These are phyloP conservation scores for Carallia brachiata DNA, from an alignment of 345 rosid species.

Conservation along the genomic window DNA sequence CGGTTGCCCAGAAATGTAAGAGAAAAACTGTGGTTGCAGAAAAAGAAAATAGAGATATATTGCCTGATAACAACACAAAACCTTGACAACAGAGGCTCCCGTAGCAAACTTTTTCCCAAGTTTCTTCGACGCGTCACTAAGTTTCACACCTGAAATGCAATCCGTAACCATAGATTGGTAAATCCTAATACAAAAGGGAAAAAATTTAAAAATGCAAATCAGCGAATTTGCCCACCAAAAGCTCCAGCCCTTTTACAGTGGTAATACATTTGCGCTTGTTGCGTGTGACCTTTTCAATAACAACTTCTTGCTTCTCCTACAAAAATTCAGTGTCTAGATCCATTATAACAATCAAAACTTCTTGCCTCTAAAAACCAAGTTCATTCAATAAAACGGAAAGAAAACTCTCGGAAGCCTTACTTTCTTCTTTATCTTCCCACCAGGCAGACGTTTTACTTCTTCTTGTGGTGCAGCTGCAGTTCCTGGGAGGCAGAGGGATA, in stretches of 20 bases:
- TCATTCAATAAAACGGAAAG: neutral
- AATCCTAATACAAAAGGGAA: slow-evolving; percentile 13
- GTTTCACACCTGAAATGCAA: slow-evolving; percentile 67
- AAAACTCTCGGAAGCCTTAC: slow-evolving; percentile 33
- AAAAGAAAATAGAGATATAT: neutral
- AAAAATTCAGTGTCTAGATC: neutral
- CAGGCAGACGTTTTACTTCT: slow-evolving; percentile 92
- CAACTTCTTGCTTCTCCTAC: slow-evolving; percentile 87
- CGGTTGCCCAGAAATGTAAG: neutral
- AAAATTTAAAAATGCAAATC: neutral
- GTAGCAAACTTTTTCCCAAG: slow-evolving; percentile 98
- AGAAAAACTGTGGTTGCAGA: too few relatives aligned
- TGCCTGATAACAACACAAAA: neutral
- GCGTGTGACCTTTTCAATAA: slow-evolving; percentile 84
- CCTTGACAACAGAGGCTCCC: slow-evolving; percentile 95
- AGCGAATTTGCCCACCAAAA: slow-evolving; percentile 60
- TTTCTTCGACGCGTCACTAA: slow-evolving; percentile 89
- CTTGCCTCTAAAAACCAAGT: slow-evolving; percentile 55
- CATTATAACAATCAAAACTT: slow-evolving; percentile 54
- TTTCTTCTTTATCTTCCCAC: slow-evolving; percentile 93
- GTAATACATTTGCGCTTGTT: slow-evolving; percentile 95
- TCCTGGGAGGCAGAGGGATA: neutral
- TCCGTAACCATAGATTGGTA: neutral
- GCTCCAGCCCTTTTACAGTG: slow-evolving; percentile 85
- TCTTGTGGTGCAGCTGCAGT: slow-evolving; percentile 37